phyloP scores from a whole-genome alignment of 345 rosid genomes.

The Dovyalis caffra region DNA sequence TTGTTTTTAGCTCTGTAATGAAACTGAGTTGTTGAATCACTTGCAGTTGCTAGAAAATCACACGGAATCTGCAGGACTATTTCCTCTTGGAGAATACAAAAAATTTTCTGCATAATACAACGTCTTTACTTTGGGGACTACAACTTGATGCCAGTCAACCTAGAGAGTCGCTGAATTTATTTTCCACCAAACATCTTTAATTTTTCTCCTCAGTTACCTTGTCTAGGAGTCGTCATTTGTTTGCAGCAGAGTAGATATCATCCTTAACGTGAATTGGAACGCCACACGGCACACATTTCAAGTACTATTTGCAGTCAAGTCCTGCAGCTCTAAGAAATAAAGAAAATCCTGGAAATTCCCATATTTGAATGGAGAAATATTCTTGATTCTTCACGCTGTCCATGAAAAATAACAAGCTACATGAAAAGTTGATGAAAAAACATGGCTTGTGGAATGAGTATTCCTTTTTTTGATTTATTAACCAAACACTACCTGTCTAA shows the following conservation, averaged over 20 bases:
- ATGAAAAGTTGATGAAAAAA: neutral
- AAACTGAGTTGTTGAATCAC: neutral
- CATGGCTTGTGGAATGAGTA: neutral
- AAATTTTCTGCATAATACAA: neutral
- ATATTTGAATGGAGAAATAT: neutral
- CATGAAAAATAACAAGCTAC: neutral
- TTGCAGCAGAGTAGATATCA: neutral
- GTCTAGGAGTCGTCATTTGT: neutral
- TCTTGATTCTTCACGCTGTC: neutral
- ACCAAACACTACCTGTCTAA: neutral
- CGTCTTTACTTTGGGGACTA: neutral
- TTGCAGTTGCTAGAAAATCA: neutral
- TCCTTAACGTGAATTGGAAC: neutral
- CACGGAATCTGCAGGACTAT: neutral
- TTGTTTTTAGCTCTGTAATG: neutral
- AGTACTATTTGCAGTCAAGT: slow-evolving; percentile 1
- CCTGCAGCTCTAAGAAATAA: slow-evolving; percentile 3
- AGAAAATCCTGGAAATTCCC: neutral
- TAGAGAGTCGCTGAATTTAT: neutral
- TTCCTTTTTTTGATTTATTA: neutral
- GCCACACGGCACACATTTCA: neutral
- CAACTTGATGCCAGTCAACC: neutral
- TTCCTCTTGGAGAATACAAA: neutral
- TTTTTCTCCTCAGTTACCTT: neutral
- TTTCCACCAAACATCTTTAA: neutral